Base-by-base conservation (phyloP, 495 filamentous ascomycete species). In the Aspergillus campestris region DNA sequence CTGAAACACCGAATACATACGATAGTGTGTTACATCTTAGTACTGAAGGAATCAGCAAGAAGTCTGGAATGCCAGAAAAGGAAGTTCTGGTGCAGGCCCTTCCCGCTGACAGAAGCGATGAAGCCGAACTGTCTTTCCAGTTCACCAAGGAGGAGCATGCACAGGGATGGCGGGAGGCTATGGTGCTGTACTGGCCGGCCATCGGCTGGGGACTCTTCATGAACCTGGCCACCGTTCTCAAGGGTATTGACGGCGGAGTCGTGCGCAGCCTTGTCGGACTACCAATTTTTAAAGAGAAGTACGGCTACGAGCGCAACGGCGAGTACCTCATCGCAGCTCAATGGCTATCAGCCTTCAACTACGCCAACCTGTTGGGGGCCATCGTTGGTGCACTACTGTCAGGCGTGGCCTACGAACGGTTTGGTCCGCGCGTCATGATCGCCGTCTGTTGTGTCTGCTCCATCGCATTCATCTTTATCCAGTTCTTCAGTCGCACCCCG, bases 301-400 rank as follows among this genome's bases (percentile, higher is more conserved):
- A 57, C 36, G 62, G 62, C 8, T 65, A 65, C 47, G 28, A 55
- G 10, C 46, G 52, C 15, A 42, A 58, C 2, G 59, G 57, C 31
- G 40, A 44, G 8, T 60, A 58, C 38, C 53, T 62, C 11, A 48
- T 65, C 9, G 55, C 55, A 1, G 54, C 62, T 0, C 52, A 48
- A 2, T 65, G 62, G 62, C 36, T 57, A 8, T 57, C 57, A 0
- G 60, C 62, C 10, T 63, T 87, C 54, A 90, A 91, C 62, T 86
- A 86, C 44, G 88, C 87, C 27, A 80, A 81, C 63, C 71, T 86
- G 10, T 69, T 73, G 33, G 88, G 88, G 11, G 73, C 71, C 18
- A 60, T 86, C 52, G 64, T 91, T 42, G 75, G 74, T 18, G 89
- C 86, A 1, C 48, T 65, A 7, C 44, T 46, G 29, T 57, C 57